A percentile compares a stretch with the other conserved stretches of the same genome.
Conservation (phyloP, 345 rosid species). For the Diplotaxis tenuifolia region DNA sequence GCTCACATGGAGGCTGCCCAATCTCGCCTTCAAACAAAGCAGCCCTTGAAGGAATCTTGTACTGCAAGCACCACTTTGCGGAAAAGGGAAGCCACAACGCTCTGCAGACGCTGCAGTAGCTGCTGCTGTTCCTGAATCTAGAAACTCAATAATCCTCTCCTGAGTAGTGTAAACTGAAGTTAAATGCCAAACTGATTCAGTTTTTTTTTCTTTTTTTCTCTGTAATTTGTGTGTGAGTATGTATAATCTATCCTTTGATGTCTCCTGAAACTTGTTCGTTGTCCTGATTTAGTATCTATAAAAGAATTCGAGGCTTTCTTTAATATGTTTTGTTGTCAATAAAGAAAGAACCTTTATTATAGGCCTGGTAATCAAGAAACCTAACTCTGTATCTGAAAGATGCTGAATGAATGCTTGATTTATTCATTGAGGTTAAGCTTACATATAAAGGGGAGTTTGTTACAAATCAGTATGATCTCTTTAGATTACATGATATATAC, state of each 20-base stretch:
- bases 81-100: constrained; percentile 96
- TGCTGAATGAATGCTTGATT: too few species aligned
- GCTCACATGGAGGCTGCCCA: constrained; percentile 73
- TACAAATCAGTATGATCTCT: too few species aligned
- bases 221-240: too few species aligned
- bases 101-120: too few species aligned
- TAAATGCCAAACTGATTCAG: constrained; percentile 24
- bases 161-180: constrained; percentile 23
- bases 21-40: constrained; percentile 72
- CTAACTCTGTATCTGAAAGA: too few species aligned
- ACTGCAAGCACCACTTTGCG: constrained; percentile 89
- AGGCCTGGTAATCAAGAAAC: too few species aligned
- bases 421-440: too few species aligned
- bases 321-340: not conserved
- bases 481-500: too few species aligned
- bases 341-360: too few species aligned
- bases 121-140: constrained; percentile 38
- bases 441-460: too few species aligned
- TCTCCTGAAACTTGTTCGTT: constrained; percentile 14
- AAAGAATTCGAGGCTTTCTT: constrained; percentile 5
- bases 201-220: not conserved
- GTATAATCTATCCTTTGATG: constrained; percentile 27
- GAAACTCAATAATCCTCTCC: constrained; percentile 32
- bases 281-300: constrained; percentile 18
- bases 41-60: constrained; percentile 69